Percentiles rank a stretch among this genome's conserved stretches.
These are phyloP conservation scores for Cadophora gregata DNA, from an alignment of 2,329 filamentous ascomycete genomes.

Conservation along the genomic window DNA sequence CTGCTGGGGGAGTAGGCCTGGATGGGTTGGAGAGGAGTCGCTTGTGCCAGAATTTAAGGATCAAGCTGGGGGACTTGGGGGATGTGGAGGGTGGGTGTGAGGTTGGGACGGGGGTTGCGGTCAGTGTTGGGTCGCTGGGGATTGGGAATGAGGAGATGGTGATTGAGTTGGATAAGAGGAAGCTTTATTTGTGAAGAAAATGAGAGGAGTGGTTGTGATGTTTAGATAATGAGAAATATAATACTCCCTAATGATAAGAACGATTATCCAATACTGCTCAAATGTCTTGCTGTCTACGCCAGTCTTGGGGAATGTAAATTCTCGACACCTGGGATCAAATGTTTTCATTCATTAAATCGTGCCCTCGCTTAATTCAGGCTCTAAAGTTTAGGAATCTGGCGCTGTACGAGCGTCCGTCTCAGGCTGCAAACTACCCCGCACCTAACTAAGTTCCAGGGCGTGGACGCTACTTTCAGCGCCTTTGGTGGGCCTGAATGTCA, in stretches of 20 bases:
- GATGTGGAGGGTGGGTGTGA: slow-evolving; percentile 31
- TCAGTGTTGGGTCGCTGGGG: slow-evolving; percentile 30
- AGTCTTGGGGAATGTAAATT: too few species aligned
- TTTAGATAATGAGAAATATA: neutral
- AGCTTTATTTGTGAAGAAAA: slow-evolving; percentile 30
- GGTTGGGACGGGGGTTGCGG: slow-evolving; percentile 34
- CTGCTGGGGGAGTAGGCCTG: slow-evolving; percentile 27
- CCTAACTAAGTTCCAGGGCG: neutral
- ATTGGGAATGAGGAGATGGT: slow-evolving; percentile 20
- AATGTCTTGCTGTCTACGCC: neutral
- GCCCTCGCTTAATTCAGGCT: neutral
- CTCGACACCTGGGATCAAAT: too few species aligned
- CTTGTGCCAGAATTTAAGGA: slow-evolving; percentile 25
- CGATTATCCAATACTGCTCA: neutral
- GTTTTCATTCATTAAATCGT: neutral
- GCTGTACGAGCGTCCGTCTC: neutral
- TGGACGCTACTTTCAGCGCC: neutral
- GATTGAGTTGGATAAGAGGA: slow-evolving; percentile 28
- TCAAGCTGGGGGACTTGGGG: slow-evolving; percentile 36
- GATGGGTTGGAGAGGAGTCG: slow-evolving; percentile 24
- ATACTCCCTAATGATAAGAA: neutral
- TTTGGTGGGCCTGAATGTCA: too few species aligned
- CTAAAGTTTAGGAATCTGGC: neutral
- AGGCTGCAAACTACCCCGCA: neutral
- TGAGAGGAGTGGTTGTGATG: neutral